phyloP scores from a whole-genome alignment of 1,284 basidiomycete genomes.

The Austroboletus olivaceoglutinosus region DNA sequence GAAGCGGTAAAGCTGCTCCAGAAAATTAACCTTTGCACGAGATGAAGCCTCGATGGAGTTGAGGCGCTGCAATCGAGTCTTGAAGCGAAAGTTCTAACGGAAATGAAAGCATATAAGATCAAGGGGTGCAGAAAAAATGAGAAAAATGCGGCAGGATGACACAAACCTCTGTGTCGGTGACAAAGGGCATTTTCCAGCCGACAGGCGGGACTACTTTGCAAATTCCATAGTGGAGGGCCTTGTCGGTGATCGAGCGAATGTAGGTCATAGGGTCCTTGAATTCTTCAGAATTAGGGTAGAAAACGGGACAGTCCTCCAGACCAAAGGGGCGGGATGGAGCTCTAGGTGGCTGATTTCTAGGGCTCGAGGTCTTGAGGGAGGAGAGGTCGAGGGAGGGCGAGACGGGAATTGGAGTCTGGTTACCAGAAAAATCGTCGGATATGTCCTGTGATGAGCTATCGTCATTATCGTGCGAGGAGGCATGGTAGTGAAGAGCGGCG shows the following conservation, averaged over 20 bases:
- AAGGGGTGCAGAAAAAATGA: conserved; percentile 18
- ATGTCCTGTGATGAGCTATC: conserved; percentile 39
- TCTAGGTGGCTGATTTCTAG: conserved; percentile 41
- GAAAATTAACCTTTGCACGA: conserved; percentile 93
- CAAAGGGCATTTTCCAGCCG: conserved; percentile 96
- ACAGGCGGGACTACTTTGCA: conserved; percentile 95
- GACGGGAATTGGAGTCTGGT: conserved; percentile 58
- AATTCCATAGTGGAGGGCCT: conserved; percentile 82
- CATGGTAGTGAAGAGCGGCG: conserved; percentile 67
- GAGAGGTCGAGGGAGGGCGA: conserved; percentile 62
- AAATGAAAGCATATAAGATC: conserved; percentile 27
- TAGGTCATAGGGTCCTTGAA: conserved; percentile 97
- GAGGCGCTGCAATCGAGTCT: conserved; percentile 90
- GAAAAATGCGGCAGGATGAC: conserved; percentile 29
- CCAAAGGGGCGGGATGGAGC: conserved; percentile 70
- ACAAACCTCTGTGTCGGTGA: conserved; percentile 87
- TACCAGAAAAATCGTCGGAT: conserved; percentile 45
- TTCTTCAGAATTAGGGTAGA: conserved; percentile 85
- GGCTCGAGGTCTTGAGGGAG: conserved; percentile 64
- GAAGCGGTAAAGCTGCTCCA: conserved; percentile 94
- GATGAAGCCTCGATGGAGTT: conserved; percentile 98
- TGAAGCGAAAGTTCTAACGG: conserved; percentile 84
- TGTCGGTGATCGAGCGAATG: conserved; percentile 80
- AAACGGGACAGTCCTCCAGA: conserved; percentile 87
- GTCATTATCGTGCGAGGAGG: conserved; percentile 53